Conservation (phyloP, 148 eudicot genomes). For the Silene uniflora region DNA sequence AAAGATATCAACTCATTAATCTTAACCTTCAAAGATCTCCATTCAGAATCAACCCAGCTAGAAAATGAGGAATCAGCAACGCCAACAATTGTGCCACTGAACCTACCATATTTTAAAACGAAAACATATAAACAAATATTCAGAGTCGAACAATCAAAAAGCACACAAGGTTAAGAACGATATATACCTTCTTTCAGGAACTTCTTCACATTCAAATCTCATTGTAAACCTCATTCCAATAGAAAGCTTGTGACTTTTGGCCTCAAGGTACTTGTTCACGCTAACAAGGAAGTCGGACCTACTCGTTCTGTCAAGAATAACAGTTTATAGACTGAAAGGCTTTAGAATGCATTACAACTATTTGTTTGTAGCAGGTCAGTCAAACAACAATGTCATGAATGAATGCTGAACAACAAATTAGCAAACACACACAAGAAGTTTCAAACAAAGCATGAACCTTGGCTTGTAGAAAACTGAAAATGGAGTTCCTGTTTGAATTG, state of each 20-base stretch:
- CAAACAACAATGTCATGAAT: neutral
- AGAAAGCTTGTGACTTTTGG: slow-evolving; percentile 63
- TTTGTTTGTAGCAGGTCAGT: neutral
- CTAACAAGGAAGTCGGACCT: slow-evolving; percentile 83
- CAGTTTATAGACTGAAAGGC: neutral
- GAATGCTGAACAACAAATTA: neutral
- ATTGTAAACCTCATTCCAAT: slow-evolving; percentile 96
- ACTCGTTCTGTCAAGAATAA: slow-evolving; percentile 62
- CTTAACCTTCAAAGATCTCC: slow-evolving; percentile 90
- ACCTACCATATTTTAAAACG: slow-evolving; percentile 42
- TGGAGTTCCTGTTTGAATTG: slow-evolving; percentile 60
- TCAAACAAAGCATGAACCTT: slow-evolving; percentile 44
- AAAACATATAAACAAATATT: neutral
- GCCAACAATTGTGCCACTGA: slow-evolving; percentile 93
- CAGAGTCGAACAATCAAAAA: neutral
- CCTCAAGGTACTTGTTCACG: slow-evolving; percentile 87
- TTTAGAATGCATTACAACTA: neutral
- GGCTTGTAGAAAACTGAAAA: slow-evolving; percentile 89
- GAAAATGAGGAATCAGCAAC: slow-evolving; percentile 58
- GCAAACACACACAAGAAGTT: neutral
- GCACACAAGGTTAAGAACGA: neutral
- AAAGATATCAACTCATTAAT: neutral
- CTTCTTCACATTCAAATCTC: slow-evolving; percentile 95
- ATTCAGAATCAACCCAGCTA: slow-evolving; percentile 79
- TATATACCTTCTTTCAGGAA: slow-evolving; percentile 82